Conservation (phyloP, 768 basidiomycete genomes). For the Tulasnella sp. region DNA sequence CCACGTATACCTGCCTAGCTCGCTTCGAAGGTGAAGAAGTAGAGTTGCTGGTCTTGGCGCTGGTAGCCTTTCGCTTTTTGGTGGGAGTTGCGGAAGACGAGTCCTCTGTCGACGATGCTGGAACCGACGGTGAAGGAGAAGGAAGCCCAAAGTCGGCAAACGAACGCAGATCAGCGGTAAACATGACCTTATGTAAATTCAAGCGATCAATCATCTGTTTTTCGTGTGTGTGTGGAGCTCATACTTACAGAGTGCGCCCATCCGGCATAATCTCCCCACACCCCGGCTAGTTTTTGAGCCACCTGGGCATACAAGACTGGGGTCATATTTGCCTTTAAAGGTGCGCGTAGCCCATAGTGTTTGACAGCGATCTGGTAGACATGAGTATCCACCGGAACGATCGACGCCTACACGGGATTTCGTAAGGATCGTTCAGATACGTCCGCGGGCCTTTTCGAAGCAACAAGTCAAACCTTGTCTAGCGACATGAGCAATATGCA, state of each 20-base stretch:
- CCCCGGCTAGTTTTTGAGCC: constrained; percentile 57
- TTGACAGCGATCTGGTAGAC: constrained; percentile 87
- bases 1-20: background rate
- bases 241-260: constrained; percentile 81
- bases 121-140: constrained; percentile 37
- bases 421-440: background rate
- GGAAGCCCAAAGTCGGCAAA: constrained; percentile 64
- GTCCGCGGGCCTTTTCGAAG: constrained; percentile 29
- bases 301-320: constrained; percentile 78
- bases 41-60: background rate
- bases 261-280: constrained; percentile 87
- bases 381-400: constrained; percentile 96
- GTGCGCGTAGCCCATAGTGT: constrained; percentile 65
- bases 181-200: constrained; percentile 57
- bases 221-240: constrained; percentile 14
- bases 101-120: background rate
- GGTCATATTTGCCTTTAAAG: constrained; percentile 54
- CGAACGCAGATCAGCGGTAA: constrained; percentile 72
- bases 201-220: background rate
- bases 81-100: background rate
- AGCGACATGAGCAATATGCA: constrained; percentile 91
- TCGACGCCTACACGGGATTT: constrained; percentile 40
- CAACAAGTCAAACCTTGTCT: constrained; percentile 67
- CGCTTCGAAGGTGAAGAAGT: background rate
- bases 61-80: constrained; percentile 15